These are phyloP conservation scores for Alternaria alternata DNA, from an alignment of 2,329 filamentous ascomycete genomes.

Conservation along the genomic window DNA sequence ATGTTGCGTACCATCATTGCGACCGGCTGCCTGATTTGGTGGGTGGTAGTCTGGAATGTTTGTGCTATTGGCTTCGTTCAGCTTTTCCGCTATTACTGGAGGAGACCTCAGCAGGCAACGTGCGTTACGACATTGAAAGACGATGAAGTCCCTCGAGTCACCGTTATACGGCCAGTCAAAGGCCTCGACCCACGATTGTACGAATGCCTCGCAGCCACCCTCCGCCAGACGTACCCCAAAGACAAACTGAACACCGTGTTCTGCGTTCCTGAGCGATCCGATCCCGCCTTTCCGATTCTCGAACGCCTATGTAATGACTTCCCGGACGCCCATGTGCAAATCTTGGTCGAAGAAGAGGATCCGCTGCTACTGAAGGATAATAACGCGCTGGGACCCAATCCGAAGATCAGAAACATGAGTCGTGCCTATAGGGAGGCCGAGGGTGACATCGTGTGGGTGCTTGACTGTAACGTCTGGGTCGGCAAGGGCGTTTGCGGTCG, in stretches of 20 bases:
- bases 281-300: conserved; percentile 80
- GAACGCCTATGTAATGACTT: conserved; percentile 77
- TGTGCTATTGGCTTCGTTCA: conserved; percentile 67
- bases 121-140: conserved; percentile 49
- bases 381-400: conserved; percentile 81
- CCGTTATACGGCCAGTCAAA: conserved; percentile 91
- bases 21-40: conserved; percentile 64
- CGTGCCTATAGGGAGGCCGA: conserved; percentile 86
- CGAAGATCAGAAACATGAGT: conserved; percentile 98
- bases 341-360: conserved; percentile 86
- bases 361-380: conserved; percentile 67
- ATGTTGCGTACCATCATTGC: conserved; percentile 51
- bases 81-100: conserved; percentile 65
- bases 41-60: conserved; percentile 62
- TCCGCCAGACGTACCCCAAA: conserved; percentile 80
- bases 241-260: conserved; percentile 81
- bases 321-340: conserved; percentile 71
- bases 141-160: conserved; percentile 76
- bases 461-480: conserved; percentile 97
- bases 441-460: conserved; percentile 89
- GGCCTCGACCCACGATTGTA: conserved; percentile 89
- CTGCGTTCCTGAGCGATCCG: conserved; percentile 77
- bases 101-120: conserved; percentile 53
- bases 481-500: conserved; percentile 78
- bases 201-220: conserved; percentile 88